Percentiles rank a stretch among this genome's conserved stretches.
phyloP scores from a whole-genome alignment of 139 green algal genomes.

The Micromonas pusilla region DNA sequence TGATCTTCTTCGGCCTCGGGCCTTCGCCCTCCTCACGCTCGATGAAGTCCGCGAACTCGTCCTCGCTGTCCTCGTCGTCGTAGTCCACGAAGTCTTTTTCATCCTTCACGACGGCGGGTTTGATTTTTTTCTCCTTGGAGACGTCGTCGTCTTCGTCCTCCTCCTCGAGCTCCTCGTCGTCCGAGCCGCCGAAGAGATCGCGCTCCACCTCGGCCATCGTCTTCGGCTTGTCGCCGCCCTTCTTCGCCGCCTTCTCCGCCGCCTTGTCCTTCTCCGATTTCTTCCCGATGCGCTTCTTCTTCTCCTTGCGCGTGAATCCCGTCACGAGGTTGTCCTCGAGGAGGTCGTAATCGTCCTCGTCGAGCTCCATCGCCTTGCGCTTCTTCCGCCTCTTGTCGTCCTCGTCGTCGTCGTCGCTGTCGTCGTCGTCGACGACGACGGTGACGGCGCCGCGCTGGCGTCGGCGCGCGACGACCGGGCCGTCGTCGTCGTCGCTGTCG shows the following conservation, averaged over 20 bases:
- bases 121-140: not conserved
- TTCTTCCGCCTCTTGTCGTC: not conserved
- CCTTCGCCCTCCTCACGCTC: slow-evolving; percentile 8
- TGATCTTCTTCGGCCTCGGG: not conserved
- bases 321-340: slow-evolving; percentile 26
- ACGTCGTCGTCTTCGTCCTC: slow-evolving; percentile 3
- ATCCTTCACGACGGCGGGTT: not conserved
- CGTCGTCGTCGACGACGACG: slow-evolving; percentile 1
- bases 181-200: not conserved
- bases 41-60: slow-evolving; percentile 24
- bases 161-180: slow-evolving; percentile 5
- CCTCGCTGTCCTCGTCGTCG: slow-evolving; percentile 19
- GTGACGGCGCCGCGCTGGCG: not conserved
- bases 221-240: not conserved
- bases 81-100: not conserved
- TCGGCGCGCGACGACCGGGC: not conserved
- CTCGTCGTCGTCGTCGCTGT: slow-evolving; percentile 1
- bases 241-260: not conserved
- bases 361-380: slow-evolving; percentile 13
- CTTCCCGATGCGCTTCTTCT: slow-evolving; percentile 23
- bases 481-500: not conserved
- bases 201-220: not conserved
- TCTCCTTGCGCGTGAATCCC: slow-evolving; percentile 16
- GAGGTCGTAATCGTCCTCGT: slow-evolving; percentile 25
- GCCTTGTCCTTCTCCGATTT: not conserved